Conservation (phyloP, 2,329 filamentous ascomycete species). For the Whalleya microplaca region DNA sequence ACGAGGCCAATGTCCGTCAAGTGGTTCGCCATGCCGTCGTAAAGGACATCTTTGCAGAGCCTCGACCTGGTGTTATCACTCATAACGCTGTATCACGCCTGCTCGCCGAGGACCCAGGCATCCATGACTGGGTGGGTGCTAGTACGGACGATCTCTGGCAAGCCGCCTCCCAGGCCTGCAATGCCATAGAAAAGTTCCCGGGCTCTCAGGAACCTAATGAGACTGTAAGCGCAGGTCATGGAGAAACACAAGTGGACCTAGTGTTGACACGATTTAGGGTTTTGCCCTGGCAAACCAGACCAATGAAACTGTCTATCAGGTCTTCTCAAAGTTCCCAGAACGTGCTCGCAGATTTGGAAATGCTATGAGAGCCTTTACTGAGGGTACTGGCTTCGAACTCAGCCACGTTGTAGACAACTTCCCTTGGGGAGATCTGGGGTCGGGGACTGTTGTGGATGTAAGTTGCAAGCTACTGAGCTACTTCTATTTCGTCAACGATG, state of each 20-base stretch:
- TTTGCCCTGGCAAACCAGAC: constrained; percentile 22
- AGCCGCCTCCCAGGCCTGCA: constrained; percentile 12
- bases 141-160: constrained; percentile 23
- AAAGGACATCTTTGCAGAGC: constrained; percentile 16
- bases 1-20: constrained; percentile 20
- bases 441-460: constrained; percentile 22
- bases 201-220: constrained; percentile 21
- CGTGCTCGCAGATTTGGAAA: constrained; percentile 21
- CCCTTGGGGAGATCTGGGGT: constrained; percentile 13
- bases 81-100: constrained; percentile 22
- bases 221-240: constrained; percentile 4
- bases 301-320: constrained; percentile 16
- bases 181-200: constrained; percentile 19
- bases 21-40: constrained; percentile 21
- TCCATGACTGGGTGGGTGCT: constrained; percentile 19
- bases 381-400: constrained; percentile 14
- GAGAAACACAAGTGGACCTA: not conserved
- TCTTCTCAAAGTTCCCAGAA: constrained; percentile 19
- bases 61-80: constrained; percentile 13
- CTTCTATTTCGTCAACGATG: no score
- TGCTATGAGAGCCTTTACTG: constrained; percentile 16
- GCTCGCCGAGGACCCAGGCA: constrained; percentile 20
- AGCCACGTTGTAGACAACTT: constrained; percentile 17
- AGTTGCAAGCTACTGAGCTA: not conserved
- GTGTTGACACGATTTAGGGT: constrained; percentile 11